Evolutionary conservation across 257 asterid species (phyloP).

Genomic region (Verbena officinalis): DNA sequence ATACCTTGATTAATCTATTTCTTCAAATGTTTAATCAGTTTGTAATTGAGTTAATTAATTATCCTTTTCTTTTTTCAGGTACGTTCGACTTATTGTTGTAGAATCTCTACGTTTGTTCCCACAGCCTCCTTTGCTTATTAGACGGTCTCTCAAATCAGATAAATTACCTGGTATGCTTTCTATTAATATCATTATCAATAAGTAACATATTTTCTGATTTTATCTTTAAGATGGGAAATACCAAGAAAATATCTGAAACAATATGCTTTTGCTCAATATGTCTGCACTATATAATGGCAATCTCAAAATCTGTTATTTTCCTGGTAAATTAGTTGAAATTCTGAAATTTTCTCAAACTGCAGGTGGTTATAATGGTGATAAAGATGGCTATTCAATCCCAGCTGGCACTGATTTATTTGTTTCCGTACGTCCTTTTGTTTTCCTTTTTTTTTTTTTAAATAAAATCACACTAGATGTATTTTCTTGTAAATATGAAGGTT

Average conservation of each 20-base stretch:
- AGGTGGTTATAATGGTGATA: conserved; percentile 85
- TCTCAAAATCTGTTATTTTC: background rate
- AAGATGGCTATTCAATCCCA: conserved; percentile 77
- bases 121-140: conserved; percentile 96
- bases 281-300: background rate
- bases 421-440: conserved; percentile 56
- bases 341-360: conserved; percentile 31
- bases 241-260: background rate
- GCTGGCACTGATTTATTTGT: conserved; percentile 85
- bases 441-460: background rate
- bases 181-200: background rate
- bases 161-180: conserved; percentile 66
- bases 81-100: conserved; percentile 83
- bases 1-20: background rate
- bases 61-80: conserved; percentile 44
- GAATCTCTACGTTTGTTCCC: conserved; percentile 90
- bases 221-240: background rate
- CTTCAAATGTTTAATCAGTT: background rate
- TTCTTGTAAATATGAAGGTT: background rate
- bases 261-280: background rate
- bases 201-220: background rate
- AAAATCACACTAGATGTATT: background rate
- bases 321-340: background rate
- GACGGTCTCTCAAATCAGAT: conserved; percentile 86
- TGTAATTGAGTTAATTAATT: background rate